These are phyloP conservation scores for Annulohypoxylon maeteangense DNA, from an alignment of 495 filamentous ascomycete genomes.

Conservation along the genomic window DNA sequence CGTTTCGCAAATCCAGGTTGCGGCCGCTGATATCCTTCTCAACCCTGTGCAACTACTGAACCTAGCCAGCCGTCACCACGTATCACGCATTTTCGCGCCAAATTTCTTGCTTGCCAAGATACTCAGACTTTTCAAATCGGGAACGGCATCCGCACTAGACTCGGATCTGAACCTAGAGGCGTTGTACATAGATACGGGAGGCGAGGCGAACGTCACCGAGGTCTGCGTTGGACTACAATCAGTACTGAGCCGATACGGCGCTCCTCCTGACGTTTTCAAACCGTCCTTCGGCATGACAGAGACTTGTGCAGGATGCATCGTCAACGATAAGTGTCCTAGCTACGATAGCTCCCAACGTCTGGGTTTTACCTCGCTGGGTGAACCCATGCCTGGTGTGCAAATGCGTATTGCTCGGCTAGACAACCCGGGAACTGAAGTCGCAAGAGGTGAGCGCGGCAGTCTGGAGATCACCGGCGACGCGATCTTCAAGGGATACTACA, in stretches of 20 bases:
- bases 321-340: slow-evolving; percentile 49
- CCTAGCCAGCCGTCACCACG: slow-evolving; percentile 54
- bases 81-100: slow-evolving; percentile 63
- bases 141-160: background rate
- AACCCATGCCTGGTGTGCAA: slow-evolving; percentile 52
- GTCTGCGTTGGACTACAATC: slow-evolving; percentile 37
- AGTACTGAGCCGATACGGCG: slow-evolving; percentile 50
- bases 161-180: slow-evolving; percentile 1
- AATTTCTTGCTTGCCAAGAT: slow-evolving; percentile 64
- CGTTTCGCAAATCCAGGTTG: slow-evolving; percentile 62
- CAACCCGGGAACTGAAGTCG: background rate
- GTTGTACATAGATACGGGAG: slow-evolving; percentile 32
- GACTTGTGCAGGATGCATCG: slow-evolving; percentile 62
- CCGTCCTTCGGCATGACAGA: slow-evolving; percentile 69
- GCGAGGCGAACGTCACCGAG: slow-evolving; percentile 41
- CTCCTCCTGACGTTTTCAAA: slow-evolving; percentile 52
- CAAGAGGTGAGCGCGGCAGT: slow-evolving; percentile 30
- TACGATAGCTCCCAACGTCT: slow-evolving; percentile 55
- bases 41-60: slow-evolving; percentile 56
- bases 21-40: slow-evolving; percentile 52
- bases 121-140: slow-evolving; percentile 1
- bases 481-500: slow-evolving; percentile 70
- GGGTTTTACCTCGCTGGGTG: slow-evolving; percentile 55
- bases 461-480: slow-evolving; percentile 52
- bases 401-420: slow-evolving; percentile 27